These are phyloP conservation scores for Stereum hirsutum DNA, from an alignment of 1,284 basidiomycete genomes.

Conservation along the genomic window DNA sequence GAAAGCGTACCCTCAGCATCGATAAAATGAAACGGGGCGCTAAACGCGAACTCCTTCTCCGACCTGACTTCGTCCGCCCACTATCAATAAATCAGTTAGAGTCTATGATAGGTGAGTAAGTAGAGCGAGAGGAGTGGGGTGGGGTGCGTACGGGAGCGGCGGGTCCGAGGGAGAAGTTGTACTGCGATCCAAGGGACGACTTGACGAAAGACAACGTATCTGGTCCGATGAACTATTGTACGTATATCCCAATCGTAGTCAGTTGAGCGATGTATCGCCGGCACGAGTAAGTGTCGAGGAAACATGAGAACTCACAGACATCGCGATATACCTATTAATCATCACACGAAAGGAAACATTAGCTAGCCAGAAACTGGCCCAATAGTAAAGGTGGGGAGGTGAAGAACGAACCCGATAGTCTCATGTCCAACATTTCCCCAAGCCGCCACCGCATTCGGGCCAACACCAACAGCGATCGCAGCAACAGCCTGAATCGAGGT, in stretches of 20 bases:
- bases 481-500: no score
- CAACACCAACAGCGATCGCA: constrained; percentile 1
- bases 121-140: no score
- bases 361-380: neutral
- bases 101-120: neutral
- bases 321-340: constrained; percentile 21
- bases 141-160: constrained; percentile 36
- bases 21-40: constrained; percentile 34
- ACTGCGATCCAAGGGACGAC: constrained; percentile 30
- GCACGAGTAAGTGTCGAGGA: neutral
- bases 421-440: constrained; percentile 36
- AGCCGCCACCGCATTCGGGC: constrained; percentile 13
- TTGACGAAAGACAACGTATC: constrained; percentile 36
- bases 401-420: constrained; percentile 24
- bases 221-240: constrained; percentile 38
- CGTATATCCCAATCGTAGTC: no score
- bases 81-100: constrained; percentile 14
- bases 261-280: neutral
- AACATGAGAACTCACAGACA: constrained; percentile 12
- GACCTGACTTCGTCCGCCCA: constrained; percentile 38
- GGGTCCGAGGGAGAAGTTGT: constrained; percentile 32
- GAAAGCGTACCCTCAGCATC: constrained; percentile 43
- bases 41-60: constrained; percentile 29
- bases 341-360: neutral
- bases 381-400: no score